Evolutionary conservation across 225 moss, liverwort and hornwort species (phyloP).

Genomic region (Takakia lepidozioides): DNA sequence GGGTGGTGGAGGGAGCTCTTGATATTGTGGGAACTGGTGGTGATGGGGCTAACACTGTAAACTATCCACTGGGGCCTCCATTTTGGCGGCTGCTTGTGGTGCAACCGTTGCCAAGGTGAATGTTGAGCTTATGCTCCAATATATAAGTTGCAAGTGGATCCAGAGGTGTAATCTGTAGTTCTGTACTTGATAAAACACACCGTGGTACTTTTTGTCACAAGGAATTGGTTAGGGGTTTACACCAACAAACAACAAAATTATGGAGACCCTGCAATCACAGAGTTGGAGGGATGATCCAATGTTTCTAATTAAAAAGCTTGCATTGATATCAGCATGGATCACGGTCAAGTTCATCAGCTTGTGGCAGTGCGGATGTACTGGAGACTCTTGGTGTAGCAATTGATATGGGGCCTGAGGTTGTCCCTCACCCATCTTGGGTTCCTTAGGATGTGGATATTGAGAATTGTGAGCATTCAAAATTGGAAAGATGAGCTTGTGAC

Average conservation of each 20-base stretch:
- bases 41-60: slow-evolving; percentile 88
- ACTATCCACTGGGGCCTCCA: slow-evolving; percentile 93
- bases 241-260: too few species aligned
- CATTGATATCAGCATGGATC: slow-evolving; percentile 94
- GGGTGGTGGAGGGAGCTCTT: slow-evolving; percentile 55
- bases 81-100: slow-evolving; percentile 92
- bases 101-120: slow-evolving; percentile 89
- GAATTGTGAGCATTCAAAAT: too few species aligned
- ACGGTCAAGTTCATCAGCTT: slow-evolving; percentile 94
- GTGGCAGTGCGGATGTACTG: slow-evolving; percentile 98
- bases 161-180: too few species aligned
- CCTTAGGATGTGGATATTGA: not conserved
- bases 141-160: too few species aligned
- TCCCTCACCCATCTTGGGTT: not conserved
- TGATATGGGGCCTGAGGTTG: slow-evolving; percentile 82
- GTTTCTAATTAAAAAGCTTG: too few species aligned
- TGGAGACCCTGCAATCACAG: too few species aligned
- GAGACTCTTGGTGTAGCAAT: slow-evolving; percentile 89
- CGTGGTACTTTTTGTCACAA: too few species aligned
- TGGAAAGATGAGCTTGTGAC: too few species aligned
- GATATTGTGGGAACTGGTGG: slow-evolving; percentile 99
- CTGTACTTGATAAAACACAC: too few species aligned
- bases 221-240: too few species aligned
- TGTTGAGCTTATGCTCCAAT: too few species aligned
- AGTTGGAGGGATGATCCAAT: too few species aligned